A percentile compares a stretch with the other conserved stretches of the same genome.
These are phyloP conservation scores for Trichoderma citrinoviride DNA, from an alignment of 2,329 filamentous ascomycete species.

Conservation along the genomic window DNA sequence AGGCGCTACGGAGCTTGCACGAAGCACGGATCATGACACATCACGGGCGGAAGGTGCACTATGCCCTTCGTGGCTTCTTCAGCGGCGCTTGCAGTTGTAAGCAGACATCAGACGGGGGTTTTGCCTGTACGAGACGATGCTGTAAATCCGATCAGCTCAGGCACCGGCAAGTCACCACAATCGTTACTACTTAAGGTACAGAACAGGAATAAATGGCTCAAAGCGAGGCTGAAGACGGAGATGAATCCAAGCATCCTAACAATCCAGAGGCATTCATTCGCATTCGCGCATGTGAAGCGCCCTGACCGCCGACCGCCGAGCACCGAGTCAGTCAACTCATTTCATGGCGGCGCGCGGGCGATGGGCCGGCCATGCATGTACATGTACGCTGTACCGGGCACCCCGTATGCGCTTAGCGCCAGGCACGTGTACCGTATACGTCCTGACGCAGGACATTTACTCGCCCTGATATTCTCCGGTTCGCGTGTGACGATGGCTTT, in stretches of 20 bases:
- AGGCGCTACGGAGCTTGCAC: neutral
- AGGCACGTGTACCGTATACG: neutral
- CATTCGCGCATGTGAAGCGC: neutral
- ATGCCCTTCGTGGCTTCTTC: neutral
- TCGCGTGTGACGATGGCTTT: slow-evolving; percentile 1
- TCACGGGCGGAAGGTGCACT: neutral
- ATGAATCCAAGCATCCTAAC: no score
- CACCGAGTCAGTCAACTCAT: slow-evolving; percentile 8
- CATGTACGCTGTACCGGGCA: neutral
- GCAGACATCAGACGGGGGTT: neutral
- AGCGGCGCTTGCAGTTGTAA: neutral
- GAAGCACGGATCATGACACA: neutral
- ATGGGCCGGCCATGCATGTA: neutral
- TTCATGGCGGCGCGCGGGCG: neutral
- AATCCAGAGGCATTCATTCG: no score
- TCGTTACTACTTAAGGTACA: neutral
- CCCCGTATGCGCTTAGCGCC: neutral
- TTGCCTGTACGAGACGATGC: neutral
- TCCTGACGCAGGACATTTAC: neutral
- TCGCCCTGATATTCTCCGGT: neutral
- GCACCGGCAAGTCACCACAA: neutral
- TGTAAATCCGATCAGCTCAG: neutral
- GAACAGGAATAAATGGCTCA: neutral
- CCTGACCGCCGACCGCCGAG: slow-evolving; percentile 1
- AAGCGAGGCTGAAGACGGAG: slow-evolving; percentile 1